Evolutionary conservation across 148 eudicot genomes (phyloP).

Genomic region (Pharnaceum exiguum): DNA sequence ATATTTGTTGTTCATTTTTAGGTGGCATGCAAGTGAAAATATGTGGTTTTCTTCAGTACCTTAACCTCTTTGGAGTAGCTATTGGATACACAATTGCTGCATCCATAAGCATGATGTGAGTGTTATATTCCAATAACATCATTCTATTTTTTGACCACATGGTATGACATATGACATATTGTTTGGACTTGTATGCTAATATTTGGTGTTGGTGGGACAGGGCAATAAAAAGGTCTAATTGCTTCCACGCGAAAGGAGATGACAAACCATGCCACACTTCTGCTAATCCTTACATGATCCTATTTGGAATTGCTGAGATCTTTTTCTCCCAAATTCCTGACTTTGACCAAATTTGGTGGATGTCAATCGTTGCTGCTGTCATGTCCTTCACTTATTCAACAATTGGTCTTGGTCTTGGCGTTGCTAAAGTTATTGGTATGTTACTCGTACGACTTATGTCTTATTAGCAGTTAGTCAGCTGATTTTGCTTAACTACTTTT

Average conservation of each 20-base stretch:
- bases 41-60: conserved; percentile 57
- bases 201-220: conserved; percentile 24
- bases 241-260: conserved; percentile 54
- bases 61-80: conserved; percentile 65
- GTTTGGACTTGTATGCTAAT: neutral
- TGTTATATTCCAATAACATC: neutral
- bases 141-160: neutral
- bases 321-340: conserved; percentile 73
- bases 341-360: conserved; percentile 79
- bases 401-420: conserved; percentile 74
- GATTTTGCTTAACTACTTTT: neutral
- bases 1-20: conserved; percentile 1
- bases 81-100: conserved; percentile 79
- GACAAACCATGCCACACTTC: conserved; percentile 44
- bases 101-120: conserved; percentile 69
- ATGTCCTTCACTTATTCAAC: conserved; percentile 84
- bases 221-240: conserved; percentile 68
- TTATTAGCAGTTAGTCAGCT: conserved; percentile 20
- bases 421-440: conserved; percentile 61
- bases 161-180: no score
- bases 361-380: conserved; percentile 74
- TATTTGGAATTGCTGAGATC: conserved; percentile 53
- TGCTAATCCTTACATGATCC: conserved; percentile 68
- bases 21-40: conserved; percentile 58
- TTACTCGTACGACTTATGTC: no score